Conservation (phyloP, 2,329 filamentous ascomycete species). For the Pestalotiopsis sp. region DNA sequence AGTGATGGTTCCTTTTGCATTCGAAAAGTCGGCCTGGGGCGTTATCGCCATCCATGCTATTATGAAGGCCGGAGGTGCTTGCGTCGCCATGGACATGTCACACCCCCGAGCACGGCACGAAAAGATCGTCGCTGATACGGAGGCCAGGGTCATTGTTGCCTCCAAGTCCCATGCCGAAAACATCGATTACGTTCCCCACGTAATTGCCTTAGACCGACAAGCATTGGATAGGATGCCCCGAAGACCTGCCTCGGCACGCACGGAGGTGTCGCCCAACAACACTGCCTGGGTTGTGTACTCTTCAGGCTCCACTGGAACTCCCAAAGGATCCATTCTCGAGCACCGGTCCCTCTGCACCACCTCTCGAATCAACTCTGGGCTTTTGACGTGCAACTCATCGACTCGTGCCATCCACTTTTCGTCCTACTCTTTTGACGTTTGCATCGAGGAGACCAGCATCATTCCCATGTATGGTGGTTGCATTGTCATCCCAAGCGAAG, state of each 20-base stretch:
- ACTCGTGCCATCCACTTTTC: constrained; percentile 24
- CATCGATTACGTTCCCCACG: not conserved
- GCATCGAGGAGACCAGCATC: constrained; percentile 38
- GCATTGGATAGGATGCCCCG: not conserved
- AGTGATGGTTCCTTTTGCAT: constrained; percentile 34
- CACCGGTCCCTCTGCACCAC: constrained; percentile 5
- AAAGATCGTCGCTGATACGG: constrained; percentile 31
- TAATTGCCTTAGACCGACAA: not conserved
- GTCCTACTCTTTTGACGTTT: constrained; percentile 41
- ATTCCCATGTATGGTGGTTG: constrained; percentile 40
- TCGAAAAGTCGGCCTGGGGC: constrained; percentile 37
- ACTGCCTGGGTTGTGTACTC: constrained; percentile 19
- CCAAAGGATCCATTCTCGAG: constrained; percentile 16
- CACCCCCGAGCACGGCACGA: constrained; percentile 37
- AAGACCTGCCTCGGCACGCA: not conserved
- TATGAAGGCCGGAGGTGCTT: constrained; percentile 36
- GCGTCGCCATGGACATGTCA: constrained; percentile 37
- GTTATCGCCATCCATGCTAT: constrained; percentile 35
- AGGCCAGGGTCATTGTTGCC: constrained; percentile 13
- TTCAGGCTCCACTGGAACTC: not conserved
- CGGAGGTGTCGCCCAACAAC: not conserved
- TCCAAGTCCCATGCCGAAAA: not conserved
- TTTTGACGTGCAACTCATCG: not conserved
- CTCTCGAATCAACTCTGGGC: not conserved
- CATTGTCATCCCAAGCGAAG: constrained; percentile 39